Conservation (phyloP, 345 rosid genomes). For the Hevea brasiliensis region DNA sequence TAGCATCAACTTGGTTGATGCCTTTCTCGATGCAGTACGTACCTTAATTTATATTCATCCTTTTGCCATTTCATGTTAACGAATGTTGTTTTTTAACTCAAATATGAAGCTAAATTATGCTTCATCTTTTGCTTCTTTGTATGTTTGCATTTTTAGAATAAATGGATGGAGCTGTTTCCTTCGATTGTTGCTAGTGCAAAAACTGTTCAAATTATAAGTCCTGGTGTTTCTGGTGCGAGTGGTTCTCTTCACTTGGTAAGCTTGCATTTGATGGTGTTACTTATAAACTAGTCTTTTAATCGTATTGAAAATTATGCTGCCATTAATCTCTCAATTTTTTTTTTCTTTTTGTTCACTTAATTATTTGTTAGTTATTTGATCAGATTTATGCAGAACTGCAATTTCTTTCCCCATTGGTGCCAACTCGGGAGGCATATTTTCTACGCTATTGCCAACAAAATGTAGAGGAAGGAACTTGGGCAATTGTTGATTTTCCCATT, state of each 20-base stretch:
- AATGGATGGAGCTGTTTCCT: slow-evolving; percentile 90
- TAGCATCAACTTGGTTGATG: slow-evolving; percentile 71
- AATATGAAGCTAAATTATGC: no score
- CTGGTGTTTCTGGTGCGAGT: slow-evolving; percentile 64
- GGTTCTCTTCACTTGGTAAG: slow-evolving; percentile 84
- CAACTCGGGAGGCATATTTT: slow-evolving; percentile 76
- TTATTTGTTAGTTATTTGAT: slow-evolving; percentile 11
- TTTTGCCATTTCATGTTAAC: no score
- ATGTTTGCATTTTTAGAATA: slow-evolving; percentile 60
- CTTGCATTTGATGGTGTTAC: not conserved
- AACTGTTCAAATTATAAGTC: slow-evolving; percentile 62
- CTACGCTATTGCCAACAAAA: slow-evolving; percentile 83
- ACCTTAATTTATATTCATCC: not conserved
- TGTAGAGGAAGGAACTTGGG: slow-evolving; percentile 65
- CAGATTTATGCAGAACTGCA: slow-evolving; percentile 93
- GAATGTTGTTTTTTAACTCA: no score
- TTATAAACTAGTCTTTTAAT: no score
- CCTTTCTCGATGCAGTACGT: slow-evolving; percentile 80
- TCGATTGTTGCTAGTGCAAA: slow-evolving; percentile 88
- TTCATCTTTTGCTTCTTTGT: not conserved
- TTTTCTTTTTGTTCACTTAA: no score
- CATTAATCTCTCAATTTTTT: no score
- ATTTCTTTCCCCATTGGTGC: slow-evolving; percentile 76
- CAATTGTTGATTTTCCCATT: slow-evolving; percentile 76
- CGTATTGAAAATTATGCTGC: no score